Evolutionary conservation across 1,139 yeast species (phyloP), one percentile per base, ranked within the genome.

Genomic region (Sugiyamaella sp.): DNA sequence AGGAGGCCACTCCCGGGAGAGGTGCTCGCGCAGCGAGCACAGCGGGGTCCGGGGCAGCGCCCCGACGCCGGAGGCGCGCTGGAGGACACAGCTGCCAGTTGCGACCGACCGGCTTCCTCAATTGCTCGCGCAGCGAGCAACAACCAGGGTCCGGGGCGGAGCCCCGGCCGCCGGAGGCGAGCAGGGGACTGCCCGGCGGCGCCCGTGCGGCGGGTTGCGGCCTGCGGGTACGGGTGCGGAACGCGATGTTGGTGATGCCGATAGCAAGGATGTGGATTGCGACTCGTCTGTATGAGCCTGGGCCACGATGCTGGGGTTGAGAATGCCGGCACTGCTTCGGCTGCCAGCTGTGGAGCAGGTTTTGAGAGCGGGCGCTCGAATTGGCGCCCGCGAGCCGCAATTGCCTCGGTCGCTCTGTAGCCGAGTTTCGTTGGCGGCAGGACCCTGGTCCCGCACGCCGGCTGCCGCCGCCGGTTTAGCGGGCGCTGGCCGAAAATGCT

Each of bases 261-360:
- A 12, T 5, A 29, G 35, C 35, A 29, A 29, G 35, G 35, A 8
- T 29, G n/a, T 29, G 14, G 14, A 12, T 29, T 29, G 35, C 35
- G 35, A 29, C 35, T 14, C 14, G 35, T 10, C n/a, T 29, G 35
- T 29, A 29, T 29, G 35, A 29, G 14, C 25, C 25, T 41, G 33
- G 32, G 46, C 25, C 38, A 19, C 8, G 17, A 43, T 43, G 46
- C 16, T 43, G 38, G 46, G 46, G 19, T 43, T 29, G 46, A 43
- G 27, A 20, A 10, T 17, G 19, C 38, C 46, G 12, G 19, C 22
- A 3, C 16, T 43, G 38, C 27, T 35, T 8, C 8, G 16, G 14
- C 17, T 25, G 8, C n/a, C n/a, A 14, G 14, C 35, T 12, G 35
- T 14, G 35, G n/a, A 14, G 35, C 35, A 29, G 35, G 14, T 14